These are phyloP conservation scores for Exsudoporus frostii DNA, from an alignment of 768 basidiomycete genomes.

Conservation along the genomic window DNA sequence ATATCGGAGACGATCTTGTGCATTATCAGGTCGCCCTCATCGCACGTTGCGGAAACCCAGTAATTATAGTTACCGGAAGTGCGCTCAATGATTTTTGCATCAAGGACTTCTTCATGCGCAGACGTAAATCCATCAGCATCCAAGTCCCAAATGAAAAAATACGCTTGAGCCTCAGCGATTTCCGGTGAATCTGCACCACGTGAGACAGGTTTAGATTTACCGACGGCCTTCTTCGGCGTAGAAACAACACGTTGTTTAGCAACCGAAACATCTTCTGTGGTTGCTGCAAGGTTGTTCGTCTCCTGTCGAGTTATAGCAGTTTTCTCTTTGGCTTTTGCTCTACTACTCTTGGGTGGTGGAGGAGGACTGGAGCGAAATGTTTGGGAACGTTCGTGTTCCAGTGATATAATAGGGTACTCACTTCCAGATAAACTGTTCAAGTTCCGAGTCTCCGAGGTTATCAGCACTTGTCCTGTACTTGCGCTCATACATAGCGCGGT, in stretches of 20 bases:
- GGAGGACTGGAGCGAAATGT: conserved; percentile 19
- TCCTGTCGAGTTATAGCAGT: conserved; percentile 3
- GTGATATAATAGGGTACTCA: conserved; percentile 39
- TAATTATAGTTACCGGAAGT: conserved; percentile 48
- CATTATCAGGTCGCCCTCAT: conserved; percentile 49
- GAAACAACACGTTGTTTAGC: conserved; percentile 9
- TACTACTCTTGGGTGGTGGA: conserved; percentile 16
- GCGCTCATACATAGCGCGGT: conserved; percentile 95
- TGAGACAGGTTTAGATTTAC: conserved; percentile 19
- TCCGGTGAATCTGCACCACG: conserved; percentile 18
- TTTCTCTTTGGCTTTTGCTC: conserved; percentile 21
- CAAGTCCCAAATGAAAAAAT: conserved; percentile 62
- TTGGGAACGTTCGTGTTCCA: background rate
- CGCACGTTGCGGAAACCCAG: conserved; percentile 55
- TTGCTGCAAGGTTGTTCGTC: background rate
- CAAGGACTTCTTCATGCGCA: conserved; percentile 49
- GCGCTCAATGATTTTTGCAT: conserved; percentile 50
- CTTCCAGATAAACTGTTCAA: conserved; percentile 82
- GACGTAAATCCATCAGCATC: conserved; percentile 44
- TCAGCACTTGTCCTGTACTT: conserved; percentile 77
- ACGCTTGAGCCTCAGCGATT: conserved; percentile 44
- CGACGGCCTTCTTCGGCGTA: conserved; percentile 11
- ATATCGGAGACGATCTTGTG: conserved; percentile 66
- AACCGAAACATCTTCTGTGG: conserved; percentile 1
- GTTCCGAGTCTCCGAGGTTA: conserved; percentile 57